Conservation (phyloP, 1,139 yeast species). For the Pichia sp. region DNA sequence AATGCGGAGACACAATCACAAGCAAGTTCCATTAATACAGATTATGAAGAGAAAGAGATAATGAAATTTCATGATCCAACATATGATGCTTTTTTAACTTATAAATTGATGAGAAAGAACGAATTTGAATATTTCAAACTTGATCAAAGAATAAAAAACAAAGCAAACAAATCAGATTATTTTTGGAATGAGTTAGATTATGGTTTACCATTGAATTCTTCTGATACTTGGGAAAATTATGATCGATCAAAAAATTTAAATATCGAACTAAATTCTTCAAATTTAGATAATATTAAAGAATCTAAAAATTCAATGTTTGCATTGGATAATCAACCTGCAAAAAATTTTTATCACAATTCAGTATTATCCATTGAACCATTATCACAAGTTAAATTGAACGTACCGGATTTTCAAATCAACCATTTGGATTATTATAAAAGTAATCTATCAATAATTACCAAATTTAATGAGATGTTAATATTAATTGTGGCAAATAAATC, state of each 20-base stretch:
- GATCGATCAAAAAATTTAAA: neutral
- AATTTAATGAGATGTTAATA: slow-evolving; percentile 30
- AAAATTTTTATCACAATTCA: slow-evolving; percentile 25
- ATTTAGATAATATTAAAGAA: slow-evolving; percentile 18
- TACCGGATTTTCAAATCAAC: slow-evolving; percentile 16
- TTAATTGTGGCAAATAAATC: slow-evolving; percentile 21
- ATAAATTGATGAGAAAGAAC: neutral
- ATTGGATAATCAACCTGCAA: slow-evolving; percentile 31
- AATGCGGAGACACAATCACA: neutral
- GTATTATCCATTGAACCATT: neutral
- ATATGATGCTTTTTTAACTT: neutral
- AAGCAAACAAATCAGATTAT: neutral
- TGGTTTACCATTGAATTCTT: slow-evolving; percentile 26
- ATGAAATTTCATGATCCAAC: neutral
- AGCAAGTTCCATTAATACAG: neutral
- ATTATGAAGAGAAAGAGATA: neutral
- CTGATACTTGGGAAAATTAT: slow-evolving; percentile 25
- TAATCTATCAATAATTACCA: slow-evolving; percentile 27
- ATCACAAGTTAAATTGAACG: slow-evolving; percentile 28
- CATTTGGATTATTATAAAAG: neutral
- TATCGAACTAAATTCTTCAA: slow-evolving; percentile 5
- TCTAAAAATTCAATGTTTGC: slow-evolving; percentile 26
- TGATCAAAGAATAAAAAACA: neutral
- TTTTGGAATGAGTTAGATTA: neutral
- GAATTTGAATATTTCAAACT: neutral